Evolutionary conservation across 768 basidiomycete genomes (phyloP).

Genomic region (Lentinula detonsa): DNA sequence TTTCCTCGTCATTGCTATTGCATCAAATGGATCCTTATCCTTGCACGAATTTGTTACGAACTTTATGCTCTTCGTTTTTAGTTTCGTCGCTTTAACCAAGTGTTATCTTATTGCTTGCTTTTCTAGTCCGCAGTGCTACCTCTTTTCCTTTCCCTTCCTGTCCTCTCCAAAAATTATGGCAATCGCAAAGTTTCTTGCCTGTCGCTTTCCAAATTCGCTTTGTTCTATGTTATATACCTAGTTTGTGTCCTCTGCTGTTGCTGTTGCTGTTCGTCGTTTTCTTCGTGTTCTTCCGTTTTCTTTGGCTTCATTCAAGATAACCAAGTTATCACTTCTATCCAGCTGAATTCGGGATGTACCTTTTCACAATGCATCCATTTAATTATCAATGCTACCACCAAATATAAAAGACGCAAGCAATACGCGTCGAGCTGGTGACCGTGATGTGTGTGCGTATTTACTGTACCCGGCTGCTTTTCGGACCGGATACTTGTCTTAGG

Average conservation of each 20-base stretch:
- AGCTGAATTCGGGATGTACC: background rate
- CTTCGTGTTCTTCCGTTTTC: constrained; percentile 10
- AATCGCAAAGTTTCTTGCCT: background rate
- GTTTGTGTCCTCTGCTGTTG: background rate
- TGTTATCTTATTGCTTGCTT: constrained; percentile 9
- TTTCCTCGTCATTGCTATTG: background rate
- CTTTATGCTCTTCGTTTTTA: background rate
- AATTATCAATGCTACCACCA: too few species aligned
- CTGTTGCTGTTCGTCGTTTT: constrained; percentile 6
- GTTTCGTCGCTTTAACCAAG: background rate
- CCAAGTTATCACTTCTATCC: constrained; percentile 10
- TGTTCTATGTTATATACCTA: background rate
- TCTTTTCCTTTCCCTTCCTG: background rate
- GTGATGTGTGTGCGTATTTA: background rate
- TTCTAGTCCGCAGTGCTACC: background rate
- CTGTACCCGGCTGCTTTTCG: background rate
- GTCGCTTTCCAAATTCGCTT: background rate
- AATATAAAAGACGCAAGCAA: too few species aligned
- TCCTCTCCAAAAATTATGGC: background rate
- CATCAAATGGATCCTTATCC: background rate
- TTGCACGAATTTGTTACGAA: background rate
- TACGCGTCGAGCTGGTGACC: background rate
- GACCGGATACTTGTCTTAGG: constrained; percentile 5
- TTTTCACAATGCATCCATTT: background rate
- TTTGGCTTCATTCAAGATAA: background rate